These are phyloP conservation scores for Candida sp. DNA, from an alignment of 1,139 yeast species.

Conservation along the genomic window DNA sequence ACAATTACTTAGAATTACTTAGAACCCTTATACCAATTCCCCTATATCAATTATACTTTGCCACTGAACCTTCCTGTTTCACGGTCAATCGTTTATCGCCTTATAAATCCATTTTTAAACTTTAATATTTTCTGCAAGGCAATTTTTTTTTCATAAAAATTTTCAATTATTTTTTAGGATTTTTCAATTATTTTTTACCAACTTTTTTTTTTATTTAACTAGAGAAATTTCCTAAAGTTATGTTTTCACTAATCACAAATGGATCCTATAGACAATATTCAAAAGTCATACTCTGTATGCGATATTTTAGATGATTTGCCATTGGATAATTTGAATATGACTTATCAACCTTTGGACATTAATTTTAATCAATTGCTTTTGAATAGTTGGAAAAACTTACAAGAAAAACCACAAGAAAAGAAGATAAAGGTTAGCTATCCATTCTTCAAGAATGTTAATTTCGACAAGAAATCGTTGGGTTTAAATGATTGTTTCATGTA, in stretches of 20 bases:
- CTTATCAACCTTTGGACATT: conserved; percentile 1
- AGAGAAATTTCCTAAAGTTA: neutral
- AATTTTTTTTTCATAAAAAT: no score
- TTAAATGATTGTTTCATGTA: conserved; percentile 40
- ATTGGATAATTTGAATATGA: neutral
- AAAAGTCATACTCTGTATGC: neutral
- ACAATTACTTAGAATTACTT: no score
- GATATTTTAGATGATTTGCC: neutral
- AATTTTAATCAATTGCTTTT: conserved; percentile 2
- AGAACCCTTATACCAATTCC: no score
- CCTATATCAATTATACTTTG: no score
- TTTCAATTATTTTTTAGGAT: neutral
- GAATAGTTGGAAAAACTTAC: conserved; percentile 4
- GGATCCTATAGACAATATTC: conserved; percentile 1
- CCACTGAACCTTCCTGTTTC: no score
- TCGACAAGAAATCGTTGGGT: conserved; percentile 21
- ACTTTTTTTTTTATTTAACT: neutral
- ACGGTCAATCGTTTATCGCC: no score
- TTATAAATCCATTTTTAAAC: no score
- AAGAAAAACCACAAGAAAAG: neutral
- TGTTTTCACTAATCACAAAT: neutral
- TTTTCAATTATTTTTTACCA: neutral
- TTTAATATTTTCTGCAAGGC: no score
- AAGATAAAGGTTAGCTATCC: conserved; percentile 15
- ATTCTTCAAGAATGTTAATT: conserved; percentile 40